Percentiles rank a stretch among this genome's conserved stretches.
Evolutionary conservation across 176 grass and related monocot species (phyloP).

Genomic region (Hordeum marinum): DNA sequence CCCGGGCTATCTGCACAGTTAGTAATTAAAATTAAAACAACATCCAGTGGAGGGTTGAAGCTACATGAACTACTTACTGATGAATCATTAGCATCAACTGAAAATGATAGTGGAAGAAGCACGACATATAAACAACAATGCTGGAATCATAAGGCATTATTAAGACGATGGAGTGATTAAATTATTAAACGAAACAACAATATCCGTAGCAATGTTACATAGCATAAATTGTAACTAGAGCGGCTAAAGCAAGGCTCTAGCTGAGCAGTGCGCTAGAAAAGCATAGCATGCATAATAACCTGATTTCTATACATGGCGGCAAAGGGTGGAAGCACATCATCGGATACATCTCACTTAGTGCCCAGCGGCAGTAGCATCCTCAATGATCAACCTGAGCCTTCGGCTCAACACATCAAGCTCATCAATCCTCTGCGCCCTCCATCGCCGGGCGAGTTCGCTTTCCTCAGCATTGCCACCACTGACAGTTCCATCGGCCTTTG

Average conservation of each 20-base stretch:
- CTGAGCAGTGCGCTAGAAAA: conserved; percentile 23
- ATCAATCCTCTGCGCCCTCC: conserved; percentile 59
- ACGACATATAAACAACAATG: background rate
- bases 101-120: background rate
- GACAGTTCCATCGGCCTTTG: conserved; percentile 12
- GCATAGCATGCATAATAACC: conserved; percentile 39
- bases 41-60: background rate
- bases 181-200: conserved; percentile 36
- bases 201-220: conserved; percentile 30
- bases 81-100: background rate
- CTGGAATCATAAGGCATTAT: conserved; percentile 34
- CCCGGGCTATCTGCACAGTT: background rate
- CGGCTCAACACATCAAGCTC: conserved; percentile 62
- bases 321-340: conserved; percentile 16
- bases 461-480: conserved; percentile 4
- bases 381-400: conserved; percentile 63
- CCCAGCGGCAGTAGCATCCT: conserved; percentile 32
- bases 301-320: conserved; percentile 38
- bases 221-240: conserved; percentile 22
- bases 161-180: conserved; percentile 26
- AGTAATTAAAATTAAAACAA: background rate
- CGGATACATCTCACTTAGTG: conserved; percentile 21
- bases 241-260: conserved; percentile 25
- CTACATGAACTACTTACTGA: background rate
- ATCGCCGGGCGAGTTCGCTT: conserved; percentile 46